Percentiles rank a stretch among this genome's conserved stretches.
These are phyloP conservation scores for Gyromitra esculenta DNA, from an alignment of 2,329 filamentous ascomycete genomes.

Conservation along the genomic window DNA sequence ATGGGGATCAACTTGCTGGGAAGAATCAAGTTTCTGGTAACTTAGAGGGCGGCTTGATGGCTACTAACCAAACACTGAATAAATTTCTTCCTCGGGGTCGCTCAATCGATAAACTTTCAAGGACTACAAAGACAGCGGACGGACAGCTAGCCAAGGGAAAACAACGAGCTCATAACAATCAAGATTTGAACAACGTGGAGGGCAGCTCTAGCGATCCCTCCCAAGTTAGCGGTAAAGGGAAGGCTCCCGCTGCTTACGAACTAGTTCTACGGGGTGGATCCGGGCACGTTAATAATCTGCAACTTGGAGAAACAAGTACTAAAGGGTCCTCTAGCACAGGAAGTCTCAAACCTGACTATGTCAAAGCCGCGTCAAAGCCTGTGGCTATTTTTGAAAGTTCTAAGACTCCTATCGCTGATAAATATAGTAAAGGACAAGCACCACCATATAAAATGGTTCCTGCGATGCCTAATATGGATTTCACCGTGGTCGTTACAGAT, in stretches of 20 bases:
- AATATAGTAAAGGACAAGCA: neutral
- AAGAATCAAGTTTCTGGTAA: neutral
- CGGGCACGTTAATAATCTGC: neutral
- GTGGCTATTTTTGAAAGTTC: neutral
- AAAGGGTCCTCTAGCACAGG: neutral
- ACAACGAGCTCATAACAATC: neutral
- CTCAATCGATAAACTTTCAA: neutral
- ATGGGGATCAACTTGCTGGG: neutral
- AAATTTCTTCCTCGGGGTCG: no score
- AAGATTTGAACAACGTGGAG: neutral
- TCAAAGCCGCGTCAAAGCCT: neutral
- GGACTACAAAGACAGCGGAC: neutral
- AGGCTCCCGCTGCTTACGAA: neutral
- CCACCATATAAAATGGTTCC: neutral
- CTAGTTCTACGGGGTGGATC: no score
- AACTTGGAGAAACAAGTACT: neutral
- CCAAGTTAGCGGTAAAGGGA: neutral
- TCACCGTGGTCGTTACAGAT: neutral
- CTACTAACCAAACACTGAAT: neutral
- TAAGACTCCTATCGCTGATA: neutral
- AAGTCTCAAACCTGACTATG: neutral
- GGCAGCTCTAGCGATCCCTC: neutral
- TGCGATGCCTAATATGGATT: constrained; percentile 1
- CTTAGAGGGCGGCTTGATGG: neutral
- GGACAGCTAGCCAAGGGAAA: neutral